Evolutionary conservation across 164 flowering plant genomes (phyloP).

Genomic region (Sextonia rubra): DNA sequence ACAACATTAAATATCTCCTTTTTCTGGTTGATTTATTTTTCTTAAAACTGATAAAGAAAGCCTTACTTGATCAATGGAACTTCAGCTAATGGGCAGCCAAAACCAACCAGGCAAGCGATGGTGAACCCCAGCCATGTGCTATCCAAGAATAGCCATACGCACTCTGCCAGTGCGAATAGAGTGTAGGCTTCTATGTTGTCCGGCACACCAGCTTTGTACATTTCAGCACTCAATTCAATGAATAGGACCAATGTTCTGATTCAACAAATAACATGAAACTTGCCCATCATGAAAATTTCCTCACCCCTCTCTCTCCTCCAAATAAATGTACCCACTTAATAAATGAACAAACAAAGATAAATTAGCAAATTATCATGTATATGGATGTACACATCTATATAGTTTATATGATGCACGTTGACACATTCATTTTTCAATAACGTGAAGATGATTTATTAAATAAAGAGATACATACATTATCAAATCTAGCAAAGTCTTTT

Average conservation of each 20-base stretch:
- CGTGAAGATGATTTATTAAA: not conserved
- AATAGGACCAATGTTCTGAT: constrained; percentile 60
- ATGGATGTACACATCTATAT: not conserved
- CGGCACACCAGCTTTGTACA: constrained; percentile 80
- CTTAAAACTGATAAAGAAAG: no score
- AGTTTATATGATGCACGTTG: no score
- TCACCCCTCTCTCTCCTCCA: not conserved
- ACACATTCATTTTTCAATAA: not conserved
- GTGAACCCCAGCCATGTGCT: constrained; percentile 66
- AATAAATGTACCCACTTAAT: not conserved
- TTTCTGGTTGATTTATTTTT: no score
- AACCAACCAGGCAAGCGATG: constrained; percentile 52
- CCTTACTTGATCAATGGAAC: no score
- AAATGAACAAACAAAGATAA: not conserved
- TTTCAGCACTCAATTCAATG: constrained; percentile 74
- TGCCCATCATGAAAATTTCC: not conserved
- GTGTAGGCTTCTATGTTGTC: constrained; percentile 66
- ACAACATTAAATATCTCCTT: no score
- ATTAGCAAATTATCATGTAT: no score
- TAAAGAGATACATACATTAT: no score
- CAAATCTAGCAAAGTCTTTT: no score
- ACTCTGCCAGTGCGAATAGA: constrained; percentile 70
- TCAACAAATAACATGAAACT: not conserved
- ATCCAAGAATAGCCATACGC: constrained; percentile 62
- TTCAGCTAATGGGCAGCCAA: constrained; percentile 82